Conservation (phyloP, 768 basidiomycete genomes). For the Nidularia pulvinata region DNA sequence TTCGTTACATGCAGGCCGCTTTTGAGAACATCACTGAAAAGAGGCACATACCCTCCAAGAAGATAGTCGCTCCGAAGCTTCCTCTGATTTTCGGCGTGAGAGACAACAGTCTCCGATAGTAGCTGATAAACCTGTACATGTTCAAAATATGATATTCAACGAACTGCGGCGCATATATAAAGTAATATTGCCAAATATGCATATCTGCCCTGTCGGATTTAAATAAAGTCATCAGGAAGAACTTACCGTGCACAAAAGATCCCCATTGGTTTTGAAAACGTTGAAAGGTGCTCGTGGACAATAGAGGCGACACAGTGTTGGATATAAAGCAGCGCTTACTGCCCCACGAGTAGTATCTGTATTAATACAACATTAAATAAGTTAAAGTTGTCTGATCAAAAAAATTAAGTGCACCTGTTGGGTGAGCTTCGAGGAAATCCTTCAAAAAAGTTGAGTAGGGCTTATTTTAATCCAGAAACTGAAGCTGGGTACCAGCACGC, state of each 20-base stretch:
- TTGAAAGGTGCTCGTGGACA: not conserved
- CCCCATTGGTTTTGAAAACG: constrained; percentile 1
- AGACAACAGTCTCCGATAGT: constrained; percentile 44
- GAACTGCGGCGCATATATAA: constrained; percentile 11
- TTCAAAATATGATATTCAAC: not conserved
- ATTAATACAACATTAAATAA: not conserved
- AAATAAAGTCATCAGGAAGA: no score
- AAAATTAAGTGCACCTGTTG: constrained; percentile 4
- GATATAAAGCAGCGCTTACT: constrained; percentile 9
- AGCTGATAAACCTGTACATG: constrained; percentile 47
- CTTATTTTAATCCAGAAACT: not conserved
- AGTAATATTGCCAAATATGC: no score
- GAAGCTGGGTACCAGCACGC: constrained; percentile 26
- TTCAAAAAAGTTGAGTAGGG: not conserved
- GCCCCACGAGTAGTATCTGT: constrained; percentile 3
- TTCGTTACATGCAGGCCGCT: not conserved
- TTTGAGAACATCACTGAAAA: no score
- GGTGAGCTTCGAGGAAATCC: constrained; percentile 11
- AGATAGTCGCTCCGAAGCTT: constrained; percentile 39
- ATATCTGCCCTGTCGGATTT: no score
- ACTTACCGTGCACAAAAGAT: constrained; percentile 22
- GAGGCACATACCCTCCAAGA: constrained; percentile 49
- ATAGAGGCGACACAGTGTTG: constrained; percentile 7
- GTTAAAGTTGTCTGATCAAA: not conserved
- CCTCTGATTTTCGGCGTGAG: constrained; percentile 37